Evolutionary conservation across 202 grass and related monocot species (phyloP).

Genomic region (Setaria italica): DNA sequence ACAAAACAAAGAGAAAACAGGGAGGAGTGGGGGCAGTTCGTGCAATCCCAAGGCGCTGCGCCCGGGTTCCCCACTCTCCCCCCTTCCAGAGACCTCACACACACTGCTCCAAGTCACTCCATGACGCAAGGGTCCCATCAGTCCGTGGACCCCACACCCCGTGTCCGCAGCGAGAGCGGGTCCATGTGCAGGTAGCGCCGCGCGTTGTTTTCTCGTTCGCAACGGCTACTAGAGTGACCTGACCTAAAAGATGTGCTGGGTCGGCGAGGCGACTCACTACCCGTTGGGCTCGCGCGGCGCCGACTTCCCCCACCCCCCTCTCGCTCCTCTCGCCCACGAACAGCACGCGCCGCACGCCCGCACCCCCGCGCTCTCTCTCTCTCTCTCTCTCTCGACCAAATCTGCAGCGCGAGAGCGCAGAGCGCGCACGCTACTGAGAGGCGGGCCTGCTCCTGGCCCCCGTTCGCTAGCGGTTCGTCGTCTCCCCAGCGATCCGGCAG

Average conservation of each 20-base stretch:
- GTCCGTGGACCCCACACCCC: rapidly evolving
- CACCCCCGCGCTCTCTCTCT: neutral
- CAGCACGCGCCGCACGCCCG: conserved; percentile 29
- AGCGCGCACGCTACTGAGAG: neutral
- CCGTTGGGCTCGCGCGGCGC: conserved; percentile 58
- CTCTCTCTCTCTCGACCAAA: conserved; percentile 26
- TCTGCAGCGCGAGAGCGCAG: neutral
- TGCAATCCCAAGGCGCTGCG: conserved; percentile 2
- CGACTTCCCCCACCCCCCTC: neutral
- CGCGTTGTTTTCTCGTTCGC: conserved; percentile 1
- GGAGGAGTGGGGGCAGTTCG: neutral
- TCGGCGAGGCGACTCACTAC: conserved; percentile 25
- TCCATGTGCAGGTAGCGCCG: neutral
- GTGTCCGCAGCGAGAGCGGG: neutral
- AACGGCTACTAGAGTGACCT: conserved; percentile 61
- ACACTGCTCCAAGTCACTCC: rapidly evolving
- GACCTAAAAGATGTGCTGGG: conserved; percentile 1
- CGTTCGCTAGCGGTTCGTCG: conserved; percentile 8
- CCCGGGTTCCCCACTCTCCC: neutral
- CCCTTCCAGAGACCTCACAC: neutral
- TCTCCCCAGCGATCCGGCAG: conserved; percentile 30
- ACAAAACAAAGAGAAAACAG: neutral
- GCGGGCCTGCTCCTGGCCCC: neutral
- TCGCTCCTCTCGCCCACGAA: neutral
- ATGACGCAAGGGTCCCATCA: rapidly evolving